Base-by-base conservation (phyloP, 225 moss, liverwort and hornwort species). In the Physcomitrellopsis africana region DNA sequence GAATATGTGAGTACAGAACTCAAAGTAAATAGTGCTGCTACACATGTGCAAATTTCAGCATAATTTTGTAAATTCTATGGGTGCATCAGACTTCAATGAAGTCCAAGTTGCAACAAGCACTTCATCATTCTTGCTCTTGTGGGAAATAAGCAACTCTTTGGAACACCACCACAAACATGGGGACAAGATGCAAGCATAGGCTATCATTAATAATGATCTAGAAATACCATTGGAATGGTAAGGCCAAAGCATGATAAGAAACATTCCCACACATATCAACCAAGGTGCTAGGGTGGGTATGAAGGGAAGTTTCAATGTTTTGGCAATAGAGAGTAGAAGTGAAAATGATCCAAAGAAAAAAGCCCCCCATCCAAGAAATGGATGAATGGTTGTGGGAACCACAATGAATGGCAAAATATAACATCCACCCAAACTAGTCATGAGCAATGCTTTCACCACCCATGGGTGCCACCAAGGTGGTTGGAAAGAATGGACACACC, bases 281-380 rank as follows among this genome's bases (percentile, higher is more conserved):
- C 93, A 93, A 22, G 91, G 87, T 32, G 79, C 70, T 17, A 91
- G 14, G 0, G 88, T 58, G 0, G 80, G 79, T 22, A 87, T 15
- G 16, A 73, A 27, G 1, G 70, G 80, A n/a, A 93, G 67, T 57
- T 89, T 87, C 66, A 91, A 91, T 0, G 88, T 64, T 44, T 15
- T 57, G 32, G 11, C 37, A 47, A 67, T 58, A 10, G 67, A 47
- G 2, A 58, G 3, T 6, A 89, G 78, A 3, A 80, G 65, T 18
- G 78, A 80, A 11, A 81, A 74, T 41, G 93, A 89, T 27, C 93
- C 89, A 4, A 89, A 20, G 26, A 91, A 82, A 73, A 87, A 89
- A 8, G 86, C 60, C 2, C 81, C 88, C 93, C 93, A 93, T 72
- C 93, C 91, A 77, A 91, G 80, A 0, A 85, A 9, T 16, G 93